A percentile compares a stretch with the other conserved stretches of the same genome.
These are phyloP conservation scores for Aegilops tauschii DNA, from an alignment of 176 grass and related monocot genomes.

Conservation along the genomic window DNA sequence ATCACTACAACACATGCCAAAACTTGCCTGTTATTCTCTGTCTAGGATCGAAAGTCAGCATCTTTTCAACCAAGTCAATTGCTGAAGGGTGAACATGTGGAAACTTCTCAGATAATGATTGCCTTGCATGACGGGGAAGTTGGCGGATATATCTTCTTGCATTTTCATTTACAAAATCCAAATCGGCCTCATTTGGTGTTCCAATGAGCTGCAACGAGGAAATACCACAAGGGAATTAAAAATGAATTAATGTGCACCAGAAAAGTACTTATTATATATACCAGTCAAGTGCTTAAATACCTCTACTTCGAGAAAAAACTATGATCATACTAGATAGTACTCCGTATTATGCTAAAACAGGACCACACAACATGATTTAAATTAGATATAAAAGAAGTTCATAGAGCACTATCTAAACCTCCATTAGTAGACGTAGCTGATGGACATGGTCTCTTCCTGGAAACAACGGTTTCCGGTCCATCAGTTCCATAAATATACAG, in stretches of 20 bases:
- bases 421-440: conserved; percentile 92
- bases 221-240: conserved; percentile 14
- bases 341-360: not conserved
- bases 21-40: conserved; percentile 86
- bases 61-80: conserved; percentile 94
- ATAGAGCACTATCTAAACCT: conserved; percentile 49
- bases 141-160: conserved; percentile 96
- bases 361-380: not conserved
- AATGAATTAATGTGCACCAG: conserved; percentile 2
- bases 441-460: conserved; percentile 98
- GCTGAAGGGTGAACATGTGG: conserved; percentile 85
- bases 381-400: conserved; percentile 5
- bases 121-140: conserved; percentile 68
- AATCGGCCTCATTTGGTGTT: conserved; percentile 82
- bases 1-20: not conserved
- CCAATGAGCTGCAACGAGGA: conserved; percentile 70
- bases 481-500: conserved; percentile 99
- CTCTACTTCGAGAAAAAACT: conserved; percentile 14
- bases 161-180: conserved; percentile 96
- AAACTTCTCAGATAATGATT: conserved; percentile 89
- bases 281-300: not conserved
- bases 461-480: conserved; percentile 95
- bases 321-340: conserved; percentile 8
- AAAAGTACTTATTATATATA: not conserved
- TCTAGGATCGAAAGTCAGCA: conserved; percentile 98